Percentiles rank a stretch among this genome's conserved stretches.
phyloP scores from a whole-genome alignment of 179 eudicot species.

The Camellia oleifera region DNA sequence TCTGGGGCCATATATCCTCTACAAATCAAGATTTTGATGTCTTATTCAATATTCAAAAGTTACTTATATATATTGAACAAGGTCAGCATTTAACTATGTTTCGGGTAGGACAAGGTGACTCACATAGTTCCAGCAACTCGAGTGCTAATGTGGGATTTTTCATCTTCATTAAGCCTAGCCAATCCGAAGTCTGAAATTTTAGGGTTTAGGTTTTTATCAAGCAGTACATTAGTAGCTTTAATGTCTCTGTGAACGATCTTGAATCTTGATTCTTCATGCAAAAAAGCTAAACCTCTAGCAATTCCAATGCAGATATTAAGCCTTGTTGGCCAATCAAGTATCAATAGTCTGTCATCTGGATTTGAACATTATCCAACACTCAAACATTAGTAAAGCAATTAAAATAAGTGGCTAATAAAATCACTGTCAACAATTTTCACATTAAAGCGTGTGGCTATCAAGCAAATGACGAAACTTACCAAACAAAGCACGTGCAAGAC shows the following conservation, averaged over 20 bases:
- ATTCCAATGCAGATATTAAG: conserved; percentile 59
- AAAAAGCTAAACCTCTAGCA: conserved; percentile 66
- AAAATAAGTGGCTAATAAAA: not conserved
- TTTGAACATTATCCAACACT: conserved; percentile 6
- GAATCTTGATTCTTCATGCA: conserved; percentile 63
- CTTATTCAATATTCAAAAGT: not conserved
- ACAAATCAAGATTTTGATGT: not conserved
- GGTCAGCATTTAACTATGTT: not conserved
- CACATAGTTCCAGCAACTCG: conserved; percentile 75
- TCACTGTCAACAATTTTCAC: not conserved
- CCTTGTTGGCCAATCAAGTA: conserved; percentile 71
- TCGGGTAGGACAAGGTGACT: conserved; percentile 10
- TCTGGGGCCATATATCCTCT: conserved; percentile 66
- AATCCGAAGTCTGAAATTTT: conserved; percentile 81
- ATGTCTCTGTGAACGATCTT: conserved; percentile 77
- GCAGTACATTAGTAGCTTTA: conserved; percentile 69
- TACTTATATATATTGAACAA: not conserved
- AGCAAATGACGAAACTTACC: conserved; percentile 29
- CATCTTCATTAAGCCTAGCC: conserved; percentile 72
- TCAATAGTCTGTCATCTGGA: conserved; percentile 25
- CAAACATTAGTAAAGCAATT: not conserved
- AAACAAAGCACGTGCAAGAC: conserved; percentile 58
- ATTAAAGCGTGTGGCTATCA: not conserved
- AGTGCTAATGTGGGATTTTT: conserved; percentile 65
- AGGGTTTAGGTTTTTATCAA: conserved; percentile 56